Evolutionary conservation across 768 basidiomycete species (phyloP).

Genomic region (Trametes meyenii): DNA sequence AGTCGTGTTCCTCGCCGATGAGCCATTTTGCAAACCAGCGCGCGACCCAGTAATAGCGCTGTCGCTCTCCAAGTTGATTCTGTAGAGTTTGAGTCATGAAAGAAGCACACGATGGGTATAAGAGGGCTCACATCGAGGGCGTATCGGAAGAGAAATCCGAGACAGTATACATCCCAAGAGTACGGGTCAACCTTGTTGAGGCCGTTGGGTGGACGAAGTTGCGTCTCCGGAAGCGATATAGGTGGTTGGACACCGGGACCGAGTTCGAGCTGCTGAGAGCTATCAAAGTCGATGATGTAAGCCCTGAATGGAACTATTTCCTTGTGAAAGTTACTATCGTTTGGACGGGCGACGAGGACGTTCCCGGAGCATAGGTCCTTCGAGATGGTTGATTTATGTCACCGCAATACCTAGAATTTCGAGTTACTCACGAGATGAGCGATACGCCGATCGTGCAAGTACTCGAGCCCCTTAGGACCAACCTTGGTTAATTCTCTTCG

Average conservation of each 20-base stretch:
- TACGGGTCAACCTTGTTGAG: neutral
- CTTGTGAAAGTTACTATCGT: neutral
- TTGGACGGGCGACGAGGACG: neutral
- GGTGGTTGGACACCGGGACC: neutral
- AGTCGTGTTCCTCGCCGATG: no score
- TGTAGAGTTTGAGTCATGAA: no score
- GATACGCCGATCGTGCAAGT: neutral
- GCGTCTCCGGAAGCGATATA: neutral
- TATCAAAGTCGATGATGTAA: constrained; percentile 9
- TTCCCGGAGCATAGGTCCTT: neutral
- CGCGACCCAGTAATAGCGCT: no score
- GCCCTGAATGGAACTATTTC: neutral
- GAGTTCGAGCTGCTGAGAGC: neutral
- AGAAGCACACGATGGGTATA: no score
- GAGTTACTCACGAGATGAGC: neutral
- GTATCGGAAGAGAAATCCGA: no score
- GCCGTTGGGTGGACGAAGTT: neutral
- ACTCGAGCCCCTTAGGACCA: no score
- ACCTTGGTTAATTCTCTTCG: no score
- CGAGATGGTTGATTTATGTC: neutral
- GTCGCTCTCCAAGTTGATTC: no score
- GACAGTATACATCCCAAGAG: constrained; percentile 7
- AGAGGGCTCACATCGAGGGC: no score
- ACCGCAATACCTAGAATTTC: no score
- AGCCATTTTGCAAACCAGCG: no score